Evolutionary conservation across 768 basidiomycete genomes (phyloP), one percentile per base, ranked within the genome.

Genomic region (Amanita thiersii): DNA sequence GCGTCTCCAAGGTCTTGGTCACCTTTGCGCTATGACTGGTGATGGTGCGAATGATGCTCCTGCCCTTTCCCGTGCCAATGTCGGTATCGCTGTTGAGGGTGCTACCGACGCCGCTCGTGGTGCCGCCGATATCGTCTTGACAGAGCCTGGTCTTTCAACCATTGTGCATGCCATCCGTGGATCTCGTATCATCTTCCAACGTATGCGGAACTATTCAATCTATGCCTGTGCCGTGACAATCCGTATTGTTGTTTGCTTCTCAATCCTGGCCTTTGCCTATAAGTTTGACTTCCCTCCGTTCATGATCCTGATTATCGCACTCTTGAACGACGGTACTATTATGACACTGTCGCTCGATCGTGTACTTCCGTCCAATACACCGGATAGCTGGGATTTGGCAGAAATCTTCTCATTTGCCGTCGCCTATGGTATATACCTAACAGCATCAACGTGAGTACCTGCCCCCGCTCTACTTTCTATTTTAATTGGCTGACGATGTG

Each of bases 41-140:
- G 94, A 97, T 56, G 94, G 94, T 77, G 94, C 94, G 58, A 98
- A 97, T 61, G 93, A 98, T 50, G 94, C 94, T 43, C 94, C 94
- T 40, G 94, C 94, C 57, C 75, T 98, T 29, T 94, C 93, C 46
- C 89, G 93, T 59, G 94, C 93, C 62, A 98, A 98, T 62, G 94
- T 98, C 57, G 94, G 94, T 84, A 97, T 98, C 49, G 94, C 94
- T 49, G 94, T 98, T 56, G 93, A 98, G 63, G 94, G 94, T 79
- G 92, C 94, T 44, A 98, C 94, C 25, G 94, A 98, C 54, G 94
- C 94, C 53, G 94, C 94, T 53, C 90, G 94, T 65, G 91, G 93
- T 63, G 94, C 94, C 41, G 94, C 93, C 52, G 93, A 98, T 64
- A 98, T 98, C 52, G 94, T 98, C 52, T 69, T 98, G 48, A 96